Evolutionary conservation across 768 basidiomycete genomes (phyloP).

Genomic region (Psilocybe tampanensis): DNA sequence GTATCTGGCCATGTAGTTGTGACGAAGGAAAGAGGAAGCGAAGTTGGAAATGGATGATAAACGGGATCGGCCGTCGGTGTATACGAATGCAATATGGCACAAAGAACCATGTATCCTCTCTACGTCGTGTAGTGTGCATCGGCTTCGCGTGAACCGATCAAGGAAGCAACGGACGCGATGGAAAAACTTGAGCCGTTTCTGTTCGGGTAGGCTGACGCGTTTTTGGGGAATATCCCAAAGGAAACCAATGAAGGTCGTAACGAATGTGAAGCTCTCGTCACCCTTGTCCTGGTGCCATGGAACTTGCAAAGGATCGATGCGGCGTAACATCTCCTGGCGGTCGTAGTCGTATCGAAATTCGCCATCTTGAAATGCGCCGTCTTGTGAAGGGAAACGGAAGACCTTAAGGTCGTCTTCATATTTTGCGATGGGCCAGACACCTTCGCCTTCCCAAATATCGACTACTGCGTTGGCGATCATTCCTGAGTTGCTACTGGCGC

Average conservation of each 20-base stretch:
- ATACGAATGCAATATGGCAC: neutral
- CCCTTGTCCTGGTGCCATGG: constrained; percentile 1
- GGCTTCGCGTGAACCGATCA: neutral
- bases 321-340: neutral
- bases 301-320: neutral
- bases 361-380: neutral
- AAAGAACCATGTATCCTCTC: neutral
- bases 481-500: constrained; percentile 32
- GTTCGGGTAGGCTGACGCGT: neutral
- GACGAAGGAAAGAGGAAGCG: neutral
- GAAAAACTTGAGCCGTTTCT: neutral
- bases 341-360: neutral
- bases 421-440: constrained; percentile 1
- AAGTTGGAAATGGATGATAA: neutral
- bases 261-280: neutral
- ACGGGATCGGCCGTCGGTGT: neutral
- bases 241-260: neutral
- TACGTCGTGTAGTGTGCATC: neutral
- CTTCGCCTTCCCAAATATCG: constrained; percentile 19
- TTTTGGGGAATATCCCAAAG: neutral
- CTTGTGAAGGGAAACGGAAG: constrained; percentile 1
- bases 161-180: neutral
- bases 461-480: constrained; percentile 28
- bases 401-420: constrained; percentile 7
- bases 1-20: neutral